Conservation (phyloP, 1,284 basidiomycete genomes). For the Ustilago cynodontis region DNA sequence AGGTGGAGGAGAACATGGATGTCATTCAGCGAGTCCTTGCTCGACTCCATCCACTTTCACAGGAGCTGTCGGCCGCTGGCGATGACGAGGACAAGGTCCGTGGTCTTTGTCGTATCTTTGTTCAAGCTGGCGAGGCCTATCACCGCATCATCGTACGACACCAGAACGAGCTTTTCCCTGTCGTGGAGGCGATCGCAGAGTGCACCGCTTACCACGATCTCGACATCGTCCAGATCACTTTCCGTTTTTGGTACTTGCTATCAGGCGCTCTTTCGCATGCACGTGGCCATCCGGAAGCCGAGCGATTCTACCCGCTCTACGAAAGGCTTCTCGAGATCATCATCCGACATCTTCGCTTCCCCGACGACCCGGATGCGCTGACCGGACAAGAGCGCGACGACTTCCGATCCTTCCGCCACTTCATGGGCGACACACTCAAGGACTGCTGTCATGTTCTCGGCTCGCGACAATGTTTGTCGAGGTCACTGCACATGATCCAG, state of each 20-base stretch:
- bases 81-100: conserved; percentile 87
- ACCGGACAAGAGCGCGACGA: conserved; percentile 89
- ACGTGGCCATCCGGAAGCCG: conserved; percentile 70
- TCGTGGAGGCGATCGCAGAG: conserved; percentile 93
- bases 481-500: conserved; percentile 85
- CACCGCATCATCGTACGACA: conserved; percentile 89
- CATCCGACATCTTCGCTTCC: conserved; percentile 92
- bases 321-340: conserved; percentile 85
- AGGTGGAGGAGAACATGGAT: conserved; percentile 91
- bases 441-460: conserved; percentile 97
- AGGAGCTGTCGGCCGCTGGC: conserved; percentile 52
- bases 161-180: conserved; percentile 87
- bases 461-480: conserved; percentile 83
- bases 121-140: conserved; percentile 96
- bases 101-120: conserved; percentile 90
- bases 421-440: conserved; percentile 99
- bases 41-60: conserved; percentile 55
- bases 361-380: conserved; percentile 77
- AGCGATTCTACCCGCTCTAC: conserved; percentile 83
- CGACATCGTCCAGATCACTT: conserved; percentile 97
- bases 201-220: conserved; percentile 93
- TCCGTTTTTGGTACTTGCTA: conserved; percentile 94
- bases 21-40: conserved; percentile 90
- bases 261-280: conserved; percentile 71
- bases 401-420: conserved; percentile 94